Percentiles rank a stretch among this genome's conserved stretches.
phyloP scores from a whole-genome alignment of 2,329 filamentous ascomycete genomes.

The Neopestalotiopsis rosae region DNA sequence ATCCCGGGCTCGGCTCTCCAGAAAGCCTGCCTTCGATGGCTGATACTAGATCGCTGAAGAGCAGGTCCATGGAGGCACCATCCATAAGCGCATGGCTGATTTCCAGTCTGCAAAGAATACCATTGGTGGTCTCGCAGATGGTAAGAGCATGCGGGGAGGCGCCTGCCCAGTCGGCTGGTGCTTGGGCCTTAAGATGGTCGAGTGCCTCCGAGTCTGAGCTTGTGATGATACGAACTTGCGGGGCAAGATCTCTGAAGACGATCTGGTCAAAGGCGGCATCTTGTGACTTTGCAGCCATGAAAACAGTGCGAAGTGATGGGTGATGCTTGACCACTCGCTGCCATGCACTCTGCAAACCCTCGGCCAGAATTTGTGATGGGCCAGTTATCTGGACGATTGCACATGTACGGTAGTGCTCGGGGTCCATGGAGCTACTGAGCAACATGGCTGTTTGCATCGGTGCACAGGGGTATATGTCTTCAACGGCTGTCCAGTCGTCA shows the following conservation, averaged over 20 bases:
- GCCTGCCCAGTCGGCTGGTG: constrained; percentile 10
- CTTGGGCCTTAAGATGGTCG: neutral
- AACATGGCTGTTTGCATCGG: constrained; percentile 19
- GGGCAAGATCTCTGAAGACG: constrained; percentile 7
- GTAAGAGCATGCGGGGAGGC: constrained; percentile 16
- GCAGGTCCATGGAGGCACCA: constrained; percentile 7
- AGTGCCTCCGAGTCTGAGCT: neutral
- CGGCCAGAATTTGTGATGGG: neutral
- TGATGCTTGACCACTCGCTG: constrained; percentile 11
- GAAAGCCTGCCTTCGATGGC: constrained; percentile 14
- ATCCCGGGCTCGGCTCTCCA: neutral
- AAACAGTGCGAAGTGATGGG: constrained; percentile 15
- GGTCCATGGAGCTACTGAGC: constrained; percentile 14
- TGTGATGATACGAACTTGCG: constrained; percentile 1
- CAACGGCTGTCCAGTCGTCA: constrained; percentile 9
- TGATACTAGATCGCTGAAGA: constrained; percentile 12
- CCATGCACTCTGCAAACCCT: constrained; percentile 9
- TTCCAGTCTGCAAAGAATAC: constrained; percentile 16
- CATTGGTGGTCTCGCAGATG: constrained; percentile 7
- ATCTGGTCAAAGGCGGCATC: constrained; percentile 17
- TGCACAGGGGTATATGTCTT: constrained; percentile 19
- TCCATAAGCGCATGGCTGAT: constrained; percentile 17
- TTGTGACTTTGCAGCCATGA: constrained; percentile 4
- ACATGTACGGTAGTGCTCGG: constrained; percentile 17
- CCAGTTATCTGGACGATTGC: constrained; percentile 13